Base-by-base conservation (phyloP, 2,329 filamentous ascomycete species). In the Malbranchea zuffiana region DNA sequence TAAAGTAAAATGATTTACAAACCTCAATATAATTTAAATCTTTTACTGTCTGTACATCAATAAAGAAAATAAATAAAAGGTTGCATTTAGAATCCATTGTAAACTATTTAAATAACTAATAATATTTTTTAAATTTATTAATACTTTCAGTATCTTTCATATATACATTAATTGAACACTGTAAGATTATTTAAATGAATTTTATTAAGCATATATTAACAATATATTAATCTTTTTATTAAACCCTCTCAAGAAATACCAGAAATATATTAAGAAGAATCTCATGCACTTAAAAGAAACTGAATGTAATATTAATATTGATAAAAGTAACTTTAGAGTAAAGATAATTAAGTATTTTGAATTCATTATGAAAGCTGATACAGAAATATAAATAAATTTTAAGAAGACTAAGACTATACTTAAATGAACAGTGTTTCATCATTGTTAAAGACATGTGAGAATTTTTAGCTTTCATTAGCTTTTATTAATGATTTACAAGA, bases 401-500 rank as follows among this genome's bases (percentile, higher is more conserved):
- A 20, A 15, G 7, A 20, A 32, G 23, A 12, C 8, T 30, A 4
- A 30, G 19, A 17, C 13, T 16, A n/a, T 17, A 17, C 19, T 8
- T 5, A 30, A 30, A 16, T 30, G 6, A 17, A 6, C 12, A 17
- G 12, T 16, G n/a, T 5, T 30, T n/a, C n/a, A 17, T 17, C 7
- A 30, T 17, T 17, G 19, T 30, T 6, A 13, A 30, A 17, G n/a
- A 30, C 16, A n/a, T 30, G 8, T 12, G 23, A 15, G n/a, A 32
- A 15, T 32, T 32, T 21, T 32, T 20, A 7, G 23, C 12, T 21
- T 6, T 8, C 13, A n/a, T 20, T 15, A 32, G 20, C 23, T 21
- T 32, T 20, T 20, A 21, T n/a, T n/a, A n/a, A 21, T 32, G 23
- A 21, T 32, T 32, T 12, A 32, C 23, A 6, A 32, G 23, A 13